Evolutionary conservation across 2,329 filamentous ascomycete genomes (phyloP).

Genomic region (Fusarium siculi): DNA sequence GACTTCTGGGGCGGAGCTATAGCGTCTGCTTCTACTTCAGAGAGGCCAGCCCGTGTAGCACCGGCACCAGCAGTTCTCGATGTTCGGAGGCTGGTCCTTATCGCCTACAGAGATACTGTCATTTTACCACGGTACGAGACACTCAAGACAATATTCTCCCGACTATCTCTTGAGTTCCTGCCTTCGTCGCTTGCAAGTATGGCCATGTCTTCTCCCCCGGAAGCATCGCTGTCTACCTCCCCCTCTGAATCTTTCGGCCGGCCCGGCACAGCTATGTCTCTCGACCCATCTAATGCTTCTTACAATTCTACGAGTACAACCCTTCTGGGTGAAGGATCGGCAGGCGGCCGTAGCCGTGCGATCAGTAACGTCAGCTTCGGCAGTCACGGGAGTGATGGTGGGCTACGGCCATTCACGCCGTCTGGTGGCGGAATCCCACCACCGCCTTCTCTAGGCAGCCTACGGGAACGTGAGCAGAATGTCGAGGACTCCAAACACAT

Average conservation of each 20-base stretch:
- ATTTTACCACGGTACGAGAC: slow-evolving; percentile 90
- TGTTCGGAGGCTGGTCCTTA: slow-evolving; percentile 87
- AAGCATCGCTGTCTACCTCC: slow-evolving; percentile 62
- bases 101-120: slow-evolving; percentile 87
- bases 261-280: slow-evolving; percentile 78
- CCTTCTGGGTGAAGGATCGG: slow-evolving; percentile 73
- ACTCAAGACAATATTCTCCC: slow-evolving; percentile 89
- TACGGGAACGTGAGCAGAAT: slow-evolving; percentile 69
- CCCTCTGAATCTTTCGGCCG: slow-evolving; percentile 64
- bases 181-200: slow-evolving; percentile 64
- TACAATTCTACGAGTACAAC: slow-evolving; percentile 85
- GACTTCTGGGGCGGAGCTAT: slow-evolving; percentile 90
- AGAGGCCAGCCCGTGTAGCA: slow-evolving; percentile 55
- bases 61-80: slow-evolving; percentile 73
- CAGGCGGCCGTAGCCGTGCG: slow-evolving; percentile 76
- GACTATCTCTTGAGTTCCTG: slow-evolving; percentile 84
- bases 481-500: slow-evolving; percentile 79
- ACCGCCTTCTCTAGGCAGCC: slow-evolving; percentile 50
- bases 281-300: slow-evolving; percentile 79
- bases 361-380: slow-evolving; percentile 84
- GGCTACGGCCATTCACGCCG: slow-evolving; percentile 63
- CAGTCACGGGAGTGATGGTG: slow-evolving; percentile 61
- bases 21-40: slow-evolving; percentile 46
- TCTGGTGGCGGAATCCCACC: slow-evolving; percentile 44
- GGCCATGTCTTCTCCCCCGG: slow-evolving; percentile 64